Evolutionary conservation across 495 filamentous ascomycete genomes (phyloP), one percentile per base, ranked within the genome.

Genomic region (Daldinia grandis): DNA sequence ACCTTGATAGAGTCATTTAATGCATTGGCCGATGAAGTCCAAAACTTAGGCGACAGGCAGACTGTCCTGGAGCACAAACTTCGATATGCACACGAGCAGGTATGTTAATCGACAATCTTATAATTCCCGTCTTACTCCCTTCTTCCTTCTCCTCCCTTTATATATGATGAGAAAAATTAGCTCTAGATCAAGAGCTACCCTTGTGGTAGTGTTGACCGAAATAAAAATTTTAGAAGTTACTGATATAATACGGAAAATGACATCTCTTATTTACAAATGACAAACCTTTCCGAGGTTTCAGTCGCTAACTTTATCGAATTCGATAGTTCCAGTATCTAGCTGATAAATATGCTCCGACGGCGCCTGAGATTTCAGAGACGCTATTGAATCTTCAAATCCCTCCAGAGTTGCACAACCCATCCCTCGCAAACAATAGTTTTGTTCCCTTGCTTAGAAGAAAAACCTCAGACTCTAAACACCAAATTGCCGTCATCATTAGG

Each of bases 181-280:
- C 88, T 90, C 88, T 90, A 91, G 88, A 91, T 87, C 88, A 87
- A 82, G 79, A 90, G 87, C 81, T 85, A 81, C 79, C 65, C 77
- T 74, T 65, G 72, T 77, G 76, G 80, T 81, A 76, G 78, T 81
- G 68, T 25, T 79, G 87, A 88, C 76, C 82, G 87, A 88, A 70
- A 87, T 74, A 47, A 47, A 51, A 65, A 77, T 58, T 72, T 74
- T 73, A 47, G 71, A 71, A 78, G 42, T 77, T 78, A 69, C 77
- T 77, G 73, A 78, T 65, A 71, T 66, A 74, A 64, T 53, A 54
- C 62, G 53, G 58, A 40, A 31, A 42, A 38, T 47, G 17, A 51
- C 17, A 40, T 28, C n/a, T 31, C 28, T 35, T 59, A 7, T 54
- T 74, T 58, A 68, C 59, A 73, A 69, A 64, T 69, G 49, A 75